phyloP scores from a whole-genome alignment of 345 rosid species.

The Ricinus communis region DNA sequence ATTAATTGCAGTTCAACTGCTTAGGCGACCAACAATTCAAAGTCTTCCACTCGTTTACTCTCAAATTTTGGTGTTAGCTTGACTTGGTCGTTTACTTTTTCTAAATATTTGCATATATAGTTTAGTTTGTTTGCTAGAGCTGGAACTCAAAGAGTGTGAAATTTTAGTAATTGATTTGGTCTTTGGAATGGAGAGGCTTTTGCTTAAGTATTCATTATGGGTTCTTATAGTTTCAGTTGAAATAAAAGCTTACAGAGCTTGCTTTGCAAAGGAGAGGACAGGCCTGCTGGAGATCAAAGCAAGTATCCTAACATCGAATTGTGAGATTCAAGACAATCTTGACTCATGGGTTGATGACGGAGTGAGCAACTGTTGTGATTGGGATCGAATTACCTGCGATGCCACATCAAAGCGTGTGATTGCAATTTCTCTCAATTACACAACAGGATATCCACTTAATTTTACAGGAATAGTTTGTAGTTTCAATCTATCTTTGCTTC shows the following conservation, averaged over 20 bases:
- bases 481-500: slow-evolving; percentile 14
- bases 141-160: no score
- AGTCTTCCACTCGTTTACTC: background rate
- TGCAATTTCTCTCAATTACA: background rate
- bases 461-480: background rate
- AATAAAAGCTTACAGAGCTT: background rate
- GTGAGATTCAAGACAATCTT: background rate
- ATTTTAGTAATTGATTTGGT: no score
- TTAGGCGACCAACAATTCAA: no score
- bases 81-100: no score
- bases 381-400: slow-evolving; percentile 22
- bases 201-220: background rate
- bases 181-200: slow-evolving; percentile 8
- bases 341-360: slow-evolving; percentile 18
- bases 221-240: background rate
- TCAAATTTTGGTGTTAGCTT: no score
- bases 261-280: slow-evolving; percentile 20
- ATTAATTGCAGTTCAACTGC: no score
- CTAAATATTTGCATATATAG: no score
- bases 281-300: slow-evolving; percentile 27
- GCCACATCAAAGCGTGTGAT: background rate
- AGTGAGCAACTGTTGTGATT: slow-evolving; percentile 3
- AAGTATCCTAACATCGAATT: slow-evolving; percentile 8
- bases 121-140: no score
- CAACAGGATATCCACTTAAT: background rate